A percentile compares a stretch with the other conserved stretches of the same genome.
Evolutionary conservation across 257 asterid genomes (phyloP).

Genomic region (Nicotiana obtusifolia): DNA sequence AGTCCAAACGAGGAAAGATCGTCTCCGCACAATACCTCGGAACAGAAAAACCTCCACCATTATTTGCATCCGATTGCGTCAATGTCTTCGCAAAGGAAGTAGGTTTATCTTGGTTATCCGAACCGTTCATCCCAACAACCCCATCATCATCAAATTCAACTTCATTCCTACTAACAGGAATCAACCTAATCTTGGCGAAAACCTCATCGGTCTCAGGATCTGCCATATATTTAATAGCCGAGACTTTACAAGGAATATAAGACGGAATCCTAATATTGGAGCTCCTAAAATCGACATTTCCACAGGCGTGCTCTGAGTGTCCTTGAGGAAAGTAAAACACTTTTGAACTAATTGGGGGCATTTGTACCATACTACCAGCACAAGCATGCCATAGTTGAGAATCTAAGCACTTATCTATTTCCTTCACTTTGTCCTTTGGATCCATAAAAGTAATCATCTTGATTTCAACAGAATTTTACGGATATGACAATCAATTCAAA

Average conservation of each 20-base stretch:
- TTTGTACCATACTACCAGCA: slow-evolving; percentile 94
- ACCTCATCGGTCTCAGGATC: slow-evolving; percentile 89
- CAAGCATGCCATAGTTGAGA: slow-evolving; percentile 98
- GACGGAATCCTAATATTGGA: slow-evolving; percentile 42
- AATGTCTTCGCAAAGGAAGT: slow-evolving; percentile 79
- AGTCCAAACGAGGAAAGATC: slow-evolving; percentile 69
- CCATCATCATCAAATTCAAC: slow-evolving; percentile 33
- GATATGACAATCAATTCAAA: neutral
- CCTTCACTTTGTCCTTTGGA: slow-evolving; percentile 46
- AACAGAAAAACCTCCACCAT: slow-evolving; percentile 93
- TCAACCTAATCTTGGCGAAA: slow-evolving; percentile 46
- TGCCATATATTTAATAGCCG: slow-evolving; percentile 66
- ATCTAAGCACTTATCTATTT: slow-evolving; percentile 60
- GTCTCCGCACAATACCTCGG: slow-evolving; percentile 96
- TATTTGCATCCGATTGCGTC: slow-evolving; percentile 87
- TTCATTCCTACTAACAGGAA: slow-evolving; percentile 34
- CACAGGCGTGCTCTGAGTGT: slow-evolving; percentile 70
- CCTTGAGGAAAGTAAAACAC: slow-evolving; percentile 96
- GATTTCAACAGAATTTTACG: neutral
- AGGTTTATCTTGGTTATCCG: slow-evolving; percentile 57
- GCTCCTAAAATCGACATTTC: slow-evolving; percentile 50
- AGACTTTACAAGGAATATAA: slow-evolving; percentile 47
- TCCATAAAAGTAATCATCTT: slow-evolving; percentile 66
- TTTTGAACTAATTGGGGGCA: slow-evolving; percentile 55
- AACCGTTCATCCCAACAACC: slow-evolving; percentile 21